phyloP scores from a whole-genome alignment of 164 flowering plant species.

The Dillenia suffruticosa region DNA sequence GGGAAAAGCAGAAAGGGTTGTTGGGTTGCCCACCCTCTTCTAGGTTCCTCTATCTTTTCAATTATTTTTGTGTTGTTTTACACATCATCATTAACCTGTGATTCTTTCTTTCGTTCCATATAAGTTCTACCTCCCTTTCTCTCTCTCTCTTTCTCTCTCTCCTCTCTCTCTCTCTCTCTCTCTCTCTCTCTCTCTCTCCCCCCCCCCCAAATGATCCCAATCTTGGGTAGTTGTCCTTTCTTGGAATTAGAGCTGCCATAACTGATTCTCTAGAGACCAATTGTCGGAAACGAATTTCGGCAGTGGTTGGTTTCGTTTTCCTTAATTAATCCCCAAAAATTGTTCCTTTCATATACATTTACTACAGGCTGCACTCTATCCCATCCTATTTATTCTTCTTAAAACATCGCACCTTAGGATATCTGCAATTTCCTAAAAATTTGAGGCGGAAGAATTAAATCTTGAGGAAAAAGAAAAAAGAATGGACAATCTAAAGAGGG shows the following conservation, averaged over 20 bases:
- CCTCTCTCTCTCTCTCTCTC: too few relatives aligned
- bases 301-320: not conserved
- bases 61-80: conserved; percentile 9
- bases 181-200: conserved; percentile 16
- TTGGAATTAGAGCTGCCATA: conserved; percentile 28
- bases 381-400: too few relatives aligned
- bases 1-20: conserved; percentile 14
- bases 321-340: conserved; percentile 8
- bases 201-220: conserved; percentile 25
- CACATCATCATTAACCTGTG: not conserved
- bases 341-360: conserved; percentile 19
- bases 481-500: too few relatives aligned
- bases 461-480: too few relatives aligned
- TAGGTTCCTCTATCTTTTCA: not conserved
- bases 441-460: too few relatives aligned
- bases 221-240: conserved; percentile 33
- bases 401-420: too few relatives aligned
- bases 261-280: not conserved
- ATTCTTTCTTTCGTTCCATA: conserved; percentile 11
- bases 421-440: too few relatives aligned
- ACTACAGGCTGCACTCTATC: too few relatives aligned
- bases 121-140: conserved; percentile 20
- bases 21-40: conserved; percentile 15
- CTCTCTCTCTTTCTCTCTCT: too few relatives aligned
- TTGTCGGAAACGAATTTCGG: conserved; percentile 21